Conservation (phyloP, 768 basidiomycete genomes). For the Lactarius psammicola region DNA sequence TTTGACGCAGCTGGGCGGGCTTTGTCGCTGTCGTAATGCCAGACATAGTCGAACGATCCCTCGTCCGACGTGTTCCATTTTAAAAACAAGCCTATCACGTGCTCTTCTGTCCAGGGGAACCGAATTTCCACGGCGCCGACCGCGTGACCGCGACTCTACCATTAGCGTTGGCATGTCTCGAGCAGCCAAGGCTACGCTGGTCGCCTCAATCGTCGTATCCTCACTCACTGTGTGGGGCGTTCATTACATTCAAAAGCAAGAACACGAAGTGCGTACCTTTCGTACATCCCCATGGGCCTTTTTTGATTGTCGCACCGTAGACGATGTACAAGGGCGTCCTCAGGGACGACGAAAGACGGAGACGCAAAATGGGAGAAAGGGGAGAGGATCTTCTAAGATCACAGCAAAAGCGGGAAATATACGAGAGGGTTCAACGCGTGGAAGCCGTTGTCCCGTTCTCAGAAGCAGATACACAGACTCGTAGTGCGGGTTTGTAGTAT, state of each 20-base stretch:
- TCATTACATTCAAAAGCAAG: constrained; percentile 80
- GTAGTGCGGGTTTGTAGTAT: not conserved
- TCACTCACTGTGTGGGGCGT: constrained; percentile 83
- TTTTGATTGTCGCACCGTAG: constrained; percentile 40
- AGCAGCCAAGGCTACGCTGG: constrained; percentile 73
- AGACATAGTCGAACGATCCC: constrained; percentile 26
- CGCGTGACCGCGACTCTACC: constrained; percentile 11
- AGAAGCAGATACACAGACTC: not conserved
- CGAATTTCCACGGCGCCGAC: not conserved
- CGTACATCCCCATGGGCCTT: not conserved
- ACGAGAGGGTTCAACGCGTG: constrained; percentile 54
- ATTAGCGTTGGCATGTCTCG: constrained; percentile 48
- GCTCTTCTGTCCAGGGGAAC: not conserved
- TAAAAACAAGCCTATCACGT: not conserved
- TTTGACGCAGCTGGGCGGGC: constrained; percentile 33
- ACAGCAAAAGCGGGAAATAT: constrained; percentile 59
- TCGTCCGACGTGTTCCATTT: not conserved
- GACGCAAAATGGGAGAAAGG: constrained; percentile 65
- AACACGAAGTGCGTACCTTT: constrained; percentile 63
- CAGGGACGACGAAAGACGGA: constrained; percentile 80
- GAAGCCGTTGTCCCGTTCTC: not conserved
- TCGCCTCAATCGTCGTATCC: constrained; percentile 59
- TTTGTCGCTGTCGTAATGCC: constrained; percentile 18
- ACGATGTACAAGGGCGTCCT: constrained; percentile 90
- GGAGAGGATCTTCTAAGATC: constrained; percentile 63